Base-by-base conservation (phyloP, 2,329 filamentous ascomycete species). In the Tolypocladium nubicola region DNA sequence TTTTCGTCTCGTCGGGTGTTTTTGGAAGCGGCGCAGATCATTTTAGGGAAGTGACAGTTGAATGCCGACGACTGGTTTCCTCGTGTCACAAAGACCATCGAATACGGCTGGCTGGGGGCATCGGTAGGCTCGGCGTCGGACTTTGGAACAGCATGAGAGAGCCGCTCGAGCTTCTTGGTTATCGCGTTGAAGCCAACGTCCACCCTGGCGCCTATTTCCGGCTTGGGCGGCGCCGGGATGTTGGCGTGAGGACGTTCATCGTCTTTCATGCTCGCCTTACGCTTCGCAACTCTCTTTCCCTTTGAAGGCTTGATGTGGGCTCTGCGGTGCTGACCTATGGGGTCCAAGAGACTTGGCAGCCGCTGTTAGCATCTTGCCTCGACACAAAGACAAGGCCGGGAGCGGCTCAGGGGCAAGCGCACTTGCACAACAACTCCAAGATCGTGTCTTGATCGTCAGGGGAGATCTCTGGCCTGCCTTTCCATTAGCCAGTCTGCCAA, bases 371-470 rank as follows among this genome's bases (percentile, higher is more conserved):
- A 52, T 45, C 33, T 23, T 23, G n/a, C n/a, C 21, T 9, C 38
- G 19, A 7, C 19, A 19, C 9, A 26, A 35, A 13, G 39, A 40
- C 39, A n/a, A 10, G 8, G 39, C 39, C 39, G 19, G 19, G 1
- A 2, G 19, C 5, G 19, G 10, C 47, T 26, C 14, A 4, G 49
- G 40, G 21, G 33, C 35, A 10, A 9, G 74, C 49, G 63, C 77
- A 88, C 86, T 76, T 80, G 79, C 82, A 87, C 6, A 89, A 75
- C 53, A 90, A 74, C 61, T 88, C 84, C 11, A 89, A 67, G 41
- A 89, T 85, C 4, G 78, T 76, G 55, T 85, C 79, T 68, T 88
- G 84, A 55, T 88, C 76, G 53, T 82, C 73, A 21, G 72, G 66
- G 2, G 76, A 74, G 49, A 88, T 76, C 47, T 77, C 69, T 9